A percentile compares a stretch with the other conserved stretches of the same genome.
Evolutionary conservation across 495 filamentous ascomycete species (phyloP).

Genomic region (Xylaria venustula): DNA sequence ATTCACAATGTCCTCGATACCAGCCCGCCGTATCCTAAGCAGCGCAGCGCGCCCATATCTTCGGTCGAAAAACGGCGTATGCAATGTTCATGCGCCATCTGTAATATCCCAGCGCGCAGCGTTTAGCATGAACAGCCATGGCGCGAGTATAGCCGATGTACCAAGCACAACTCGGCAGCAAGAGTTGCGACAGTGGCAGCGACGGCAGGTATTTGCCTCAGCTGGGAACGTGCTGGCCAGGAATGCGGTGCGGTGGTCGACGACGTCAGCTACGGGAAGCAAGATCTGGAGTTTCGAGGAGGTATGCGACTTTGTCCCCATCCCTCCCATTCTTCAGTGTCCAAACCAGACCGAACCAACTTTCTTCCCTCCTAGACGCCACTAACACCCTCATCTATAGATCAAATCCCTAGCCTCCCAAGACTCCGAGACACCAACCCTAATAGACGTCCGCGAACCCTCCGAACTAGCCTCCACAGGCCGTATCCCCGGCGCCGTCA

Average conservation of each 20-base stretch:
- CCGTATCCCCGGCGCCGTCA: slow-evolving; percentile 73
- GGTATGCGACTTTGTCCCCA: slow-evolving; percentile 22
- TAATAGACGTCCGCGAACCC: slow-evolving; percentile 81
- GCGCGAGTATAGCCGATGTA: neutral
- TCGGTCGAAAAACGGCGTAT: neutral
- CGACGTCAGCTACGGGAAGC: slow-evolving; percentile 24
- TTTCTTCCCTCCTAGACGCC: neutral
- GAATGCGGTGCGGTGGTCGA: slow-evolving; percentile 17
- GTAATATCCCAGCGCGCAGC: neutral
- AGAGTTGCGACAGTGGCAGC: too few species aligned
- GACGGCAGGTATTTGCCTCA: too few species aligned
- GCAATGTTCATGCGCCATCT: too few species aligned
- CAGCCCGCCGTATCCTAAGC: slow-evolving; percentile 2
- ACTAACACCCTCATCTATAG: too few species aligned
- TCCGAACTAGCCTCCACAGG: slow-evolving; percentile 66
- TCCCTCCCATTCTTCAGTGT: slow-evolving; percentile 19
- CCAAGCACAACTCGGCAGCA: neutral
- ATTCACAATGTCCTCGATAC: slow-evolving; percentile 1
- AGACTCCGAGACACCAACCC: neutral
- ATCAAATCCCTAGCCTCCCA: slow-evolving; percentile 7
- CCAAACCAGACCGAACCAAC: slow-evolving; percentile 35
- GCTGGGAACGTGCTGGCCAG: too few species aligned
- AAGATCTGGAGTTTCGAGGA: slow-evolving; percentile 50
- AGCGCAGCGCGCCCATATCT: neutral
- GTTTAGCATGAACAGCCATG: neutral